Conservation (phyloP, 2,329 filamentous ascomycete species). For the Raffaelea arxii region DNA sequence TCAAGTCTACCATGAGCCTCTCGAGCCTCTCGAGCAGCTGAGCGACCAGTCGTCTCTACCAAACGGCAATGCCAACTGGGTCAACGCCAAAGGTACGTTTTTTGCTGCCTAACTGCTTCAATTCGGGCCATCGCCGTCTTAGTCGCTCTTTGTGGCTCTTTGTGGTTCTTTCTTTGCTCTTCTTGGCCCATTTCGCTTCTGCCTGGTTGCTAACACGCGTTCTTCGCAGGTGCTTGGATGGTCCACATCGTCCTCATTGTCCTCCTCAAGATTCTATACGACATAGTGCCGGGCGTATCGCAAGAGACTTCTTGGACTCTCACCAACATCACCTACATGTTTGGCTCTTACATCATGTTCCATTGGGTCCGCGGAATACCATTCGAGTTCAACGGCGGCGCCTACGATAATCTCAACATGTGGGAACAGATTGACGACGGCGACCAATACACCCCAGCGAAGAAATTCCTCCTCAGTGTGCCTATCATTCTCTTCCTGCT, state of each 20-base stretch:
- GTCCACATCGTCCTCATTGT: constrained; percentile 93
- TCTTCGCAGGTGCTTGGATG: constrained; percentile 74
- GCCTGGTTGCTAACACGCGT: not conserved
- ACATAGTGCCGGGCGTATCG: constrained; percentile 90
- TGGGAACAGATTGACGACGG: constrained; percentile 99
- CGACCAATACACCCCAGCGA: constrained; percentile 95
- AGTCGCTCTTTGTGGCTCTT: too few relatives aligned
- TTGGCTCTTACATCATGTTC: constrained; percentile 98
- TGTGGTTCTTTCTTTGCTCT: not conserved
- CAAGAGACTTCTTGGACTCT: constrained; percentile 98
- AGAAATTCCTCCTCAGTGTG: constrained; percentile 94
- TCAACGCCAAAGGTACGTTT: constrained; percentile 87
- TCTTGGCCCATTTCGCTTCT: not conserved
- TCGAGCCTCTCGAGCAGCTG: constrained; percentile 93
- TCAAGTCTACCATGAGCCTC: constrained; percentile 89
- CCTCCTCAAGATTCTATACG: constrained; percentile 89
- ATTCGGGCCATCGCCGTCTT: too few relatives aligned
- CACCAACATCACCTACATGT: constrained; percentile 98
- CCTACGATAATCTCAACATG: constrained; percentile 99
- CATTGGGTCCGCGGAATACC: constrained; percentile 96
- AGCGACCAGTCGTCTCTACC: constrained; percentile 91
- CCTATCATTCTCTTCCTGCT: constrained; percentile 90
- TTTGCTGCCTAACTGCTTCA: too few relatives aligned
- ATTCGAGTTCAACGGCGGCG: constrained; percentile 97
- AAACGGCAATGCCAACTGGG: constrained; percentile 97